Percentiles rank a stretch among this genome's conserved stretches.
These are phyloP conservation scores for Fusarium marasasianum DNA, from an alignment of 2,329 filamentous ascomycete genomes.

Conservation along the genomic window DNA sequence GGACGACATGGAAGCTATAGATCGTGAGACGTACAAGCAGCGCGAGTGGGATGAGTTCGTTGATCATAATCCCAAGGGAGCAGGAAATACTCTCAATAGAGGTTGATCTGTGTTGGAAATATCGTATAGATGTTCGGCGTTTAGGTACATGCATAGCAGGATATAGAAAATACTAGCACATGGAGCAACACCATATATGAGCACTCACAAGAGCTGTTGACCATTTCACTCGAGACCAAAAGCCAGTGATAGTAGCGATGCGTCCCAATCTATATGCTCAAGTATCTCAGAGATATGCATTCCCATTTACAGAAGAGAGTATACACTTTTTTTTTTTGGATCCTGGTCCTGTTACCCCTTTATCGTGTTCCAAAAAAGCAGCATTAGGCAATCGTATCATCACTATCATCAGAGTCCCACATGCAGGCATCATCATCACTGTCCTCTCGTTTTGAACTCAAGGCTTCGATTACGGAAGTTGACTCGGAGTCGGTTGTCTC, in stretches of 20 bases:
- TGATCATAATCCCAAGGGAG: constrained; percentile 86
- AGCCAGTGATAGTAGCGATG: background rate
- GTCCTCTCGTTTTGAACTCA: constrained; percentile 4
- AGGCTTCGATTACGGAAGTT: constrained; percentile 5
- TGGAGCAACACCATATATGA: constrained; percentile 19
- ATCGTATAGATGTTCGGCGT: constrained; percentile 12
- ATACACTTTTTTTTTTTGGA: background rate
- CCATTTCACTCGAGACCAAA: background rate
- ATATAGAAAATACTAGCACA: constrained; percentile 8
- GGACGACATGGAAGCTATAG: constrained; percentile 87
- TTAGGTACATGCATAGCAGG: constrained; percentile 16
- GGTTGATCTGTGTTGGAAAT: constrained; percentile 53
- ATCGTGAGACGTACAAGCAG: constrained; percentile 92
- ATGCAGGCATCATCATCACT: constrained; percentile 24
- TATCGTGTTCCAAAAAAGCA: background rate
- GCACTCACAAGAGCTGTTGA: background rate
- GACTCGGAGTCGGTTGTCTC: constrained; percentile 34
- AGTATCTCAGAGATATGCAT: background rate
- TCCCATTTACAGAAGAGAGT: background rate
- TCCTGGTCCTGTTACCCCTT: background rate
- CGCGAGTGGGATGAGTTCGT: constrained; percentile 94
- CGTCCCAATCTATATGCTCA: background rate
- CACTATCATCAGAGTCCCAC: constrained; percentile 19
- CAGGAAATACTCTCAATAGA: constrained; percentile 85
- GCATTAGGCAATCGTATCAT: constrained; percentile 14